Conservation (phyloP, 768 basidiomycete species). For the Mycena vulgaris region DNA sequence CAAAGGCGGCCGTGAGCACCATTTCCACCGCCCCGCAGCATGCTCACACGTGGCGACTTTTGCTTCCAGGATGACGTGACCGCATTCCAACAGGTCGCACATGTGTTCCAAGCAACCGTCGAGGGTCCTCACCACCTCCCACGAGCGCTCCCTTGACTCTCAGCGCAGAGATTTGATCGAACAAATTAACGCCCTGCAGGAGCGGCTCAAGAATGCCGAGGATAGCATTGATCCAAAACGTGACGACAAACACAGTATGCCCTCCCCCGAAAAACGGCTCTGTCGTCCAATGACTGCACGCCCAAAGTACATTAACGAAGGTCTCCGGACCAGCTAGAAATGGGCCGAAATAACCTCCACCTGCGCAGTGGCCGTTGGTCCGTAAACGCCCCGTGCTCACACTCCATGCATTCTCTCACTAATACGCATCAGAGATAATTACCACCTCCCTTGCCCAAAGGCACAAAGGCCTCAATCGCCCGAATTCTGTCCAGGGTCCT, state of each 20-base stretch:
- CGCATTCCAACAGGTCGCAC: neutral
- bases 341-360: neutral
- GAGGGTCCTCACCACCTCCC: neutral
- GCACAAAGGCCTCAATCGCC: neutral
- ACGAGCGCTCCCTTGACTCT: neutral
- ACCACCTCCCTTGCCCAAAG: neutral
- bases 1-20: slow-evolving; percentile 15
- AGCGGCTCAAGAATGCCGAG: neutral
- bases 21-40: slow-evolving; percentile 7
- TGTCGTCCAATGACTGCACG: slow-evolving; percentile 11
- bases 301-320: neutral
- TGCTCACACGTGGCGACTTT: neutral
- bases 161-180: too few relatives aligned
- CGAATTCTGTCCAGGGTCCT: neutral
- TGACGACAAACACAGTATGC: neutral
- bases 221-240: neutral
- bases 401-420: slow-evolving; percentile 1
- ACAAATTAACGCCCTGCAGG: neutral
- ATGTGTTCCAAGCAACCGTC: neutral
- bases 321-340: neutral
- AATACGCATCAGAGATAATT: slow-evolving; percentile 5
- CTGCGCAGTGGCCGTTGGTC: neutral
- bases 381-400: slow-evolving; percentile 5
- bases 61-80: slow-evolving; percentile 1
- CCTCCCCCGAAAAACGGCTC: slow-evolving; percentile 3